phyloP scores from a whole-genome alignment of 2,329 filamentous ascomycete species.

The Clarireedia hainanense region DNA sequence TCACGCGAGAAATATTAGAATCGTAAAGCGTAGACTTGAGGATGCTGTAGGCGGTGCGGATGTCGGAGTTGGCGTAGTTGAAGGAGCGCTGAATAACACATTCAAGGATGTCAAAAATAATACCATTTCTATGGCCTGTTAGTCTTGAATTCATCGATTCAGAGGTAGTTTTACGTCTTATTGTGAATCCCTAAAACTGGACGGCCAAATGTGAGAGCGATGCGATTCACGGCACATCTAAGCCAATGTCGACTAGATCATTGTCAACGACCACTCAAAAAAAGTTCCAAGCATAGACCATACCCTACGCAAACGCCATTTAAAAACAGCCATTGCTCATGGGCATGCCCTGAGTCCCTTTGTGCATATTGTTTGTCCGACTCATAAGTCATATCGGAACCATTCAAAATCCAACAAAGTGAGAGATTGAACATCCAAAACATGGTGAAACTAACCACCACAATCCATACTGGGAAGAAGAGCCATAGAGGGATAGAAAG shows the following conservation, averaged over 20 bases:
- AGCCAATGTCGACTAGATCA: conserved; percentile 52
- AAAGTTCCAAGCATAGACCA: conserved; percentile 21
- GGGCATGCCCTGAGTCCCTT: conserved; percentile 36
- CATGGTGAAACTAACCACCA: conserved; percentile 30
- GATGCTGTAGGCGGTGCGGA: conserved; percentile 52
- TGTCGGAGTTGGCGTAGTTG: conserved; percentile 61
- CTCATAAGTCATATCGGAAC: conserved; percentile 37
- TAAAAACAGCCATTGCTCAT: conserved; percentile 73
- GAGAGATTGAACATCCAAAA: conserved; percentile 44
- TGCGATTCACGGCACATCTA: conserved; percentile 60
- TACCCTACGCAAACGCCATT: conserved; percentile 63
- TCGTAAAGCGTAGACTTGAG: conserved; percentile 59
- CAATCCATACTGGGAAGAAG: conserved; percentile 43
- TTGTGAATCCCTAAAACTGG: conserved; percentile 70
- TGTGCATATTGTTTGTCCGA: conserved; percentile 47
- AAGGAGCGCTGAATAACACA: conserved; percentile 72
- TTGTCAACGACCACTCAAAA: conserved; percentile 3
- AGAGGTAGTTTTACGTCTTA: conserved; percentile 41
- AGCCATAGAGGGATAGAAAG: conserved; percentile 45
- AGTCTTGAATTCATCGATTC: not conserved
- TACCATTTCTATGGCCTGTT: conserved; percentile 38
- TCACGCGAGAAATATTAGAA: conserved; percentile 55
- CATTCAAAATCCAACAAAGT: conserved; percentile 47
- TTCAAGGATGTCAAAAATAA: conserved; percentile 70
- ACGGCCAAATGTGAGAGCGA: conserved; percentile 65